phyloP scores from a whole-genome alignment of 495 filamentous ascomycete species.

The Paragyromitra xinjiangensis region DNA sequence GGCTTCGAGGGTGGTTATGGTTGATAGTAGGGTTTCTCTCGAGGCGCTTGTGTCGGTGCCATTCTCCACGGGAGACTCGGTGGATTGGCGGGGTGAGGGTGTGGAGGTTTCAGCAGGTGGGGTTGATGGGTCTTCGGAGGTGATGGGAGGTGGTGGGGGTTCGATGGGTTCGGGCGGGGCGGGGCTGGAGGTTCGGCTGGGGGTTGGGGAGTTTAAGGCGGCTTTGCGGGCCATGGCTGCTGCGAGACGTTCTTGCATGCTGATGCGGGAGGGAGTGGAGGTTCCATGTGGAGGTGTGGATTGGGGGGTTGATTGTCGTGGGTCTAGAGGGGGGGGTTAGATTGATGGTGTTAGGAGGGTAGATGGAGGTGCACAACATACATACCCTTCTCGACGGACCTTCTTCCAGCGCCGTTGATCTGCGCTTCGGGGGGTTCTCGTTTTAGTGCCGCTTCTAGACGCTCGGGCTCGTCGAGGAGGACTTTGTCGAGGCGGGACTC shows the following conservation, averaged over 20 bases:
- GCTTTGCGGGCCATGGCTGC: constrained; percentile 65
- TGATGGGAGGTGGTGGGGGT: background rate
- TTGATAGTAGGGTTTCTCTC: constrained; percentile 53
- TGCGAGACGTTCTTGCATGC: constrained; percentile 82
- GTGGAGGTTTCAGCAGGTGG: background rate
- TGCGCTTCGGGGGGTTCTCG: constrained; percentile 40
- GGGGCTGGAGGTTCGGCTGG: constrained; percentile 33
- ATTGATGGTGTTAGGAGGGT: background rate
- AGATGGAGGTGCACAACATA: background rate
- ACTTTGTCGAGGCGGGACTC: constrained; percentile 94
- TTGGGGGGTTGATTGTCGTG: constrained; percentile 64
- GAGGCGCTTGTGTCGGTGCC: constrained; percentile 13
- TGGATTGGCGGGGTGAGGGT: background rate
- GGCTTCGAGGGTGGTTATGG: constrained; percentile 59
- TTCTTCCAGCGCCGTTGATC: constrained; percentile 31
- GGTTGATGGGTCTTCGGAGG: background rate
- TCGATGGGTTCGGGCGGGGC: constrained; percentile 11
- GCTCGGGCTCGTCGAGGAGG: constrained; percentile 76
- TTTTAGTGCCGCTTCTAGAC: constrained; percentile 22
- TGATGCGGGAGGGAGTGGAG: constrained; percentile 26
- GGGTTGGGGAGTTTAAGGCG: constrained; percentile 8
- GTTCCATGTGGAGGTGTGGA: background rate
- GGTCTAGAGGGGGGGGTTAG: background rate
- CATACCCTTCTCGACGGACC: constrained; percentile 44
- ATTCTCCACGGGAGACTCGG: constrained; percentile 14